phyloP scores from a whole-genome alignment of 495 filamentous ascomycete genomes.

The Hypoxylon lienhwacheense region DNA sequence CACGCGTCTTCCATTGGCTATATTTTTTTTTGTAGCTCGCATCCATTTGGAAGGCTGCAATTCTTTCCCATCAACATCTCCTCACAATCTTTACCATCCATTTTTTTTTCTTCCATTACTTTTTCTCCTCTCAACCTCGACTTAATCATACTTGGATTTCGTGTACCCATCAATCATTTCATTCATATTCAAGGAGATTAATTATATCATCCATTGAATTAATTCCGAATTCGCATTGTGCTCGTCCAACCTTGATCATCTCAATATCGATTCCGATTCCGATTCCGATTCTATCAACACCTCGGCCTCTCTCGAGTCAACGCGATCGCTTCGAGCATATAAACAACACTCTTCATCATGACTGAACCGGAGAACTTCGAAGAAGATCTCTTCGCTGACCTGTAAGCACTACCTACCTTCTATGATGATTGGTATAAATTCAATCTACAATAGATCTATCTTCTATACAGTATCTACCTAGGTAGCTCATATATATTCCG shows the following conservation, averaged over 20 bases:
- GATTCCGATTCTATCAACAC: slow-evolving; percentile 22
- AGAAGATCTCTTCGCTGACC: slow-evolving; percentile 97
- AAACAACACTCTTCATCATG: slow-evolving; percentile 54
- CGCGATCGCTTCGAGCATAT: slow-evolving; percentile 7
- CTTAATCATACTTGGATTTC: not conserved
- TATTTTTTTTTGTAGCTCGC: slow-evolving; percentile 9
- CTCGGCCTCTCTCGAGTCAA: slow-evolving; percentile 4
- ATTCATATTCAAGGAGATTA: not conserved
- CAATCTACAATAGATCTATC: not conserved
- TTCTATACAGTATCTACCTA: not conserved
- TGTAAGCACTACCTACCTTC: slow-evolving; percentile 62
- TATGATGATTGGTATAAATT: not conserved
- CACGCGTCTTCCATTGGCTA: slow-evolving; percentile 33
- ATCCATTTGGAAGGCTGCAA: slow-evolving; percentile 27
- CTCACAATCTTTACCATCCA: not conserved
- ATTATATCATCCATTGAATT: slow-evolving; percentile 10
- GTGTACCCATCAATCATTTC: not conserved
- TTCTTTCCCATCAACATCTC: slow-evolving; percentile 16
- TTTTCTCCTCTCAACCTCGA: slow-evolving; percentile 1
- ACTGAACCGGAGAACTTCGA: slow-evolving; percentile 88
- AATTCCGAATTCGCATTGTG: slow-evolving; percentile 2
- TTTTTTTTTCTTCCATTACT: slow-evolving; percentile 1
- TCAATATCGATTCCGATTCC: too few relatives aligned
- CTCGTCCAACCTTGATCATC: slow-evolving; percentile 2
- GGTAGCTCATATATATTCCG: not conserved